Evolutionary conservation across 176 grass and related monocot species (phyloP).

Genomic region (Juncus effusus): DNA sequence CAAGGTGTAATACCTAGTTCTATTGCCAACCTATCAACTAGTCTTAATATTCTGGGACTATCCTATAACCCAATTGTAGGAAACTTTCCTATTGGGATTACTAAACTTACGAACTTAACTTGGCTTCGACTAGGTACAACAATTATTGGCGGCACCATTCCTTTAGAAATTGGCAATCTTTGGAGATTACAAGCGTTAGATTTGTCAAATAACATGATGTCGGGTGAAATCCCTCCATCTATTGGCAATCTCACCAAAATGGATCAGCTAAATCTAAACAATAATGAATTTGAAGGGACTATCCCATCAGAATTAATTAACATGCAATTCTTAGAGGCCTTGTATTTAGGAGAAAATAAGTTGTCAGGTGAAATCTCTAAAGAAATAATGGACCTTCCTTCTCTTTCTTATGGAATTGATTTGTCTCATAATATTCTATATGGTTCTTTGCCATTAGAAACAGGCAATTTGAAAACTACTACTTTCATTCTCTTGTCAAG

Average conservation of each 20-base stretch:
- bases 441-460: neutral
- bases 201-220: conserved; percentile 16
- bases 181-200: conserved; percentile 16
- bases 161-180: conserved; percentile 18
- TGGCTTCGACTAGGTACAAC: conserved; percentile 7
- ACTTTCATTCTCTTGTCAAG: neutral
- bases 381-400: conserved; percentile 7
- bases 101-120: conserved; percentile 31
- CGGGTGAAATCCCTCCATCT: conserved; percentile 29
- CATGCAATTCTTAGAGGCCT: conserved; percentile 1
- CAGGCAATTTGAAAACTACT: conserved; percentile 3
- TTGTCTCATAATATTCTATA: conserved; percentile 6
- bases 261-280: conserved; percentile 8
- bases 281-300: conserved; percentile 28
- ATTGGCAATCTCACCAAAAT: conserved; percentile 38
- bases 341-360: conserved; percentile 41
- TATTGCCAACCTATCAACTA: conserved; percentile 33
- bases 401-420: neutral
- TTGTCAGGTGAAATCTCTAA: conserved; percentile 17
- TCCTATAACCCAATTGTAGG: conserved; percentile 17
- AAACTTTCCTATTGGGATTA: conserved; percentile 26
- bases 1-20: conserved; percentile 30
- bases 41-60: conserved; percentile 4
- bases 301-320: conserved; percentile 37
- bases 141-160: conserved; percentile 25